phyloP scores from a whole-genome alignment of 192 early-diverging fungal genomes.

The Linnemannia exigua region DNA sequence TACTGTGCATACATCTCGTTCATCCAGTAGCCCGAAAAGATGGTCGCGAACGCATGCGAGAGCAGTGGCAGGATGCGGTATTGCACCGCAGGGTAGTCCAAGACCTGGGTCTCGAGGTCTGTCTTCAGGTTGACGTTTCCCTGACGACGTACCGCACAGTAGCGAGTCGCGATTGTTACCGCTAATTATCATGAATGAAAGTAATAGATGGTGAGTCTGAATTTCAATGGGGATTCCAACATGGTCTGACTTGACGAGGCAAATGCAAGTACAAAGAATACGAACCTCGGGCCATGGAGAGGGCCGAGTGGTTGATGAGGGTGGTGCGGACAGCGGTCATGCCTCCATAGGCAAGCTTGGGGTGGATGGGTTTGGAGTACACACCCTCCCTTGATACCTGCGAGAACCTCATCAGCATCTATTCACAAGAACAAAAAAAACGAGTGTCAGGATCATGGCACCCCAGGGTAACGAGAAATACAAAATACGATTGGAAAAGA shows the following conservation, averaged over 20 bases:
- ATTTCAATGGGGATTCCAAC: too few relatives aligned
- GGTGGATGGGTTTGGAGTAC: slow-evolving; percentile 80
- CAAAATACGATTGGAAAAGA: background rate
- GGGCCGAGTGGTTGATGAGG: slow-evolving; percentile 73
- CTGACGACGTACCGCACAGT: slow-evolving; percentile 76
- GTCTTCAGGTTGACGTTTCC: slow-evolving; percentile 57
- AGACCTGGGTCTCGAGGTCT: slow-evolving; percentile 48
- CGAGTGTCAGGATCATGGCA: background rate
- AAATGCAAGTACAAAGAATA: slow-evolving; percentile 48
- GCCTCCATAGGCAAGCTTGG: slow-evolving; percentile 82
- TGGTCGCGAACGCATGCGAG: slow-evolving; percentile 60
- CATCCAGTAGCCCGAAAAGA: slow-evolving; percentile 72
- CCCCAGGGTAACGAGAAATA: background rate
- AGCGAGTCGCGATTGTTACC: slow-evolving; percentile 78
- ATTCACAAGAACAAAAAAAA: slow-evolving; percentile 33
- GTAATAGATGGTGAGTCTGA: too few relatives aligned
- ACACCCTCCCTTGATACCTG: slow-evolving; percentile 79
- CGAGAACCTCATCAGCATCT: slow-evolving; percentile 92
- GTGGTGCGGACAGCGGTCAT: slow-evolving; percentile 82
- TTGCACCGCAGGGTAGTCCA: slow-evolving; percentile 56
- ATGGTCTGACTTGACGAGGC: slow-evolving; percentile 67
- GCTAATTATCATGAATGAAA: slow-evolving; percentile 65
- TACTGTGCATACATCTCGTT: slow-evolving; percentile 65
- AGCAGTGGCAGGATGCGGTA: slow-evolving; percentile 49
- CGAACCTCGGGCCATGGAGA: slow-evolving; percentile 61